Evolutionary conservation across 352 stramenopile genomes (phyloP), one percentile per base, ranked within the genome.

Genomic region (Phytophthora rubi): DNA sequence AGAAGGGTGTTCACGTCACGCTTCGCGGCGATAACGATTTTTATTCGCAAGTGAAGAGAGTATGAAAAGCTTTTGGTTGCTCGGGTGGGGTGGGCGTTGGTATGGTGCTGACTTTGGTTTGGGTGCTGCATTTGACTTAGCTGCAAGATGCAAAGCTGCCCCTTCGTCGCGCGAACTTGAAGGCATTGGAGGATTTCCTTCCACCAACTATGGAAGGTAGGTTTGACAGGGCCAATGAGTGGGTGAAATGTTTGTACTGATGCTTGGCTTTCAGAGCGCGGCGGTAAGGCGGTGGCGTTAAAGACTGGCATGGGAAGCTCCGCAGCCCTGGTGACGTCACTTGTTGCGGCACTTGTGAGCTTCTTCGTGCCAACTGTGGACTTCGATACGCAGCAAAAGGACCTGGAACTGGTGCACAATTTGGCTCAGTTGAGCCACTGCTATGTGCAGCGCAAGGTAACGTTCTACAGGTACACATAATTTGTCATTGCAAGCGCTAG

Each of bases 221-320:
- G 39, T 0, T 35, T 52, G 8, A 16, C 4, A 53, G 47, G 47
- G 21, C 4, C 23, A 6, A 42, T 53, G 10, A 30, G 1, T 51
- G 8, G 39, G 12, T 18, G 5, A 63, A 39, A 8, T 3, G 12
- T 32, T 39, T 30, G 15, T 65, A 44, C 23, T 73, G 18, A 70
- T 8, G 6, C n/a, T 45, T 48, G 30, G 0, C 42, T 30, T 60
- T n/a, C 51, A 89, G 80, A 81, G 60, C 59, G 59, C 53, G 37
- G 60, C 48, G 85, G 86, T 33, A 64, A 83, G 9, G 44, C 80
- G 18, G 71, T 88, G 37, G 88, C 97, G 12, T 81, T 93, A 23
- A 99, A 99, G 79, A 99, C 97, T 12, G 97, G 97, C 0, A 91
- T 99, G 77, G 97, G 97, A 35, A 98, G 92, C 64, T 98, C 93